Evolutionary conservation across 176 grass and related monocot genomes (phyloP), one percentile per base, ranked within the genome.

Genomic region (Carex cristatella): DNA sequence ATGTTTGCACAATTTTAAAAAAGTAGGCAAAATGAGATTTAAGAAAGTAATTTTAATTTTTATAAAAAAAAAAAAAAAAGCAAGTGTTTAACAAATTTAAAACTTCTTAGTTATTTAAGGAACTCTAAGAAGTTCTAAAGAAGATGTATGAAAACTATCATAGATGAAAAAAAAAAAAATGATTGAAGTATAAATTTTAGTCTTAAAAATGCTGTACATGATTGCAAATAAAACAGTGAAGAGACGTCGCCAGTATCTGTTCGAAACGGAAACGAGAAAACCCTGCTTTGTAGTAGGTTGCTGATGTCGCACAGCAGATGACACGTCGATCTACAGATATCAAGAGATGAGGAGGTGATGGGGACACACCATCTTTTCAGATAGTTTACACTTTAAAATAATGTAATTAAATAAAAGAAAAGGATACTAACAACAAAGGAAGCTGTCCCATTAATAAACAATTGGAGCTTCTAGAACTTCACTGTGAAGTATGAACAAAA

Each of bases 231-330:
- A 16, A 72, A 73, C 1, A 11, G 0, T 4, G 1, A 73, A 49
- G 16, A 42, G 69, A 73, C 1, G 7, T 0, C 9, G 2, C 69
- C 69, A 59, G 16, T 59, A 6, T 1, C 2, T 27, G 30, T 38
- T 11, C 1, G 10, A 55, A 83, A 68, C 68, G 80, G 80, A 60
- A 58, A 38, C 18, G 77, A 3, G 16, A 7, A 13, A 40, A 6
- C 35, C 9, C 18, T 2, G 10, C 42, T 65, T 40, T 67, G 61
- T 66, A 68, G 80, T 83, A 83, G 62, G 23, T 67, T 69, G 81
- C 62, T 83, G 81, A 83, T 68, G 61, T 83, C 63, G 81, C 61
- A 83, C 40, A 69, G 61, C 2, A 83, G 44, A 83, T 69, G 81
- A 83, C 81, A 83, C 81, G 61, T 83, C 62, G 55, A 68, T 82